Evolutionary conservation across 148 eudicot species (phyloP).

Genomic region (Heliamphora exappendiculata): DNA sequence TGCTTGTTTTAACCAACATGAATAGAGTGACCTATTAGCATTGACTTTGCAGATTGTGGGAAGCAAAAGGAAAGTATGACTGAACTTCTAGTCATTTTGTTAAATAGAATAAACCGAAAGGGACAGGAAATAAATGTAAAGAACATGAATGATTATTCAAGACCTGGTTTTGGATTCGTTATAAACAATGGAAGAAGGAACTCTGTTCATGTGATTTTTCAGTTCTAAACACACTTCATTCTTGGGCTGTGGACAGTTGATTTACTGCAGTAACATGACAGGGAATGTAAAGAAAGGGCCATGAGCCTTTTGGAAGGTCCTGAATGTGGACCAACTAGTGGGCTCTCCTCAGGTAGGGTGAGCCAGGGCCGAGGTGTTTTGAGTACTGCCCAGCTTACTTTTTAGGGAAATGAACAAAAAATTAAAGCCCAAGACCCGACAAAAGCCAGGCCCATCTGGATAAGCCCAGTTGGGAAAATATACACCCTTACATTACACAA

Average conservation of each 20-base stretch:
- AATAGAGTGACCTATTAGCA: neutral
- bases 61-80: no score
- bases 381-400: neutral
- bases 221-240: neutral
- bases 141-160: neutral
- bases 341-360: neutral
- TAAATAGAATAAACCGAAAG: neutral
- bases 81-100: neutral
- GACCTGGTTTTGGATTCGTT: constrained; percentile 4
- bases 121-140: neutral
- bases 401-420: no score
- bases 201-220: neutral
- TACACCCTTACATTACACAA: no score
- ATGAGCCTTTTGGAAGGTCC: neutral
- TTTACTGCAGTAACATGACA: neutral
- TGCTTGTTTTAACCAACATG: neutral
- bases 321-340: neutral
- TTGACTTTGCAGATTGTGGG: neutral
- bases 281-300: no score
- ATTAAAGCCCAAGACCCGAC: no score
- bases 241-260: neutral
- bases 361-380: neutral
- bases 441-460: no score
- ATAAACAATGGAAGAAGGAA: neutral
- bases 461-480: no score